phyloP scores from a whole-genome alignment of 768 basidiomycete genomes.

The Amanita phalloides region DNA sequence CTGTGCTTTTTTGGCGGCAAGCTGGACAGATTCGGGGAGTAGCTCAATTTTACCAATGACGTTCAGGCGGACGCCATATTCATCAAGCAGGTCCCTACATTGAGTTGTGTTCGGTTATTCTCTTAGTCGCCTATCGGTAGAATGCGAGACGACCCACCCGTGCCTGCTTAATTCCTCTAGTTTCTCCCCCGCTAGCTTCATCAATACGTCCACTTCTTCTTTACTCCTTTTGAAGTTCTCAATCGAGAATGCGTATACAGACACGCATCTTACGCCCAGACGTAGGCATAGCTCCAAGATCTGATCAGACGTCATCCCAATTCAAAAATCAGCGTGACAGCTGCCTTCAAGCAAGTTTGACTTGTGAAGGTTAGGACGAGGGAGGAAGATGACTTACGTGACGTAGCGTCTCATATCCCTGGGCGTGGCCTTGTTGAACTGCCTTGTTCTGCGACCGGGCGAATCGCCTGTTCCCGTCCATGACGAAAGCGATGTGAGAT shows the following conservation, averaged over 20 bases:
- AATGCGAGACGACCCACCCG: conserved; percentile 48
- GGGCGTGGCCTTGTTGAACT: conserved; percentile 71
- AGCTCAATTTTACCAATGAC: conserved; percentile 68
- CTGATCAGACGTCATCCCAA: conserved; percentile 27
- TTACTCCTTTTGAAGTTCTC: conserved; percentile 89
- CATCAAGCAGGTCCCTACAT: conserved; percentile 66
- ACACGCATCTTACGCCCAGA: conserved; percentile 74
- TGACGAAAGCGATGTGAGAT: conserved; percentile 84
- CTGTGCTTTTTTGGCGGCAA: conserved; percentile 63
- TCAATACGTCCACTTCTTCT: conserved; percentile 80
- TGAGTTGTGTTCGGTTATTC: neutral
- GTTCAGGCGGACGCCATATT: conserved; percentile 77
- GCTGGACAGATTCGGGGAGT: conserved; percentile 69
- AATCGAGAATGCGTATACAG: conserved; percentile 96
- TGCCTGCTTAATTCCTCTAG: conserved; percentile 69
- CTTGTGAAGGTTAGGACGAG: neutral
- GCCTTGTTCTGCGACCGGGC: conserved; percentile 58
- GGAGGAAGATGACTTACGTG: conserved; percentile 40
- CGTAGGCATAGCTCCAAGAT: conserved; percentile 77
- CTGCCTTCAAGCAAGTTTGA: neutral
- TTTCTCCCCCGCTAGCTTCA: conserved; percentile 73
- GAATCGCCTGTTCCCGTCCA: conserved; percentile 95
- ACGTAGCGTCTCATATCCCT: conserved; percentile 73
- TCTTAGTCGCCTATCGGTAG: no score
- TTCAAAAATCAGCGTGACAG: neutral